These are phyloP conservation scores for Gamarada debralockiae DNA, from an alignment of 495 filamentous ascomycete genomes.

Conservation along the genomic window DNA sequence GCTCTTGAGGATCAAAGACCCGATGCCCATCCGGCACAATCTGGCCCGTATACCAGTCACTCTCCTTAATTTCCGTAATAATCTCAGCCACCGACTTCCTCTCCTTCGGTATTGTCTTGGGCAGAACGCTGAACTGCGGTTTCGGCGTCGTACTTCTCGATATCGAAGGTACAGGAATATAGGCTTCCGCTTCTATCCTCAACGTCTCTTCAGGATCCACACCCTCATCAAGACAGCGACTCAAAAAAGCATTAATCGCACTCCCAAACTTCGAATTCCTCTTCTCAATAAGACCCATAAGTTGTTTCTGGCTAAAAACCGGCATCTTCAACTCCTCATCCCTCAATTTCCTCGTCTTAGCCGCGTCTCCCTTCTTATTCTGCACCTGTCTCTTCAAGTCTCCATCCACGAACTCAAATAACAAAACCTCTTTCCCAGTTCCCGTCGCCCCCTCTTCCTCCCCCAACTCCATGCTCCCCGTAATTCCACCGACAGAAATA, in stretches of 20 bases:
- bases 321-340: slow-evolving; percentile 91
- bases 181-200: slow-evolving; percentile 36
- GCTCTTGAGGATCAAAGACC: slow-evolving; percentile 82
- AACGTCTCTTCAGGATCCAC: slow-evolving; percentile 67
- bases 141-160: slow-evolving; percentile 22
- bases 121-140: slow-evolving; percentile 38
- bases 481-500: slow-evolving; percentile 44
- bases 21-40: slow-evolving; percentile 94
- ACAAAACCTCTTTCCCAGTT: slow-evolving; percentile 57
- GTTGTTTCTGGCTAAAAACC: slow-evolving; percentile 87
- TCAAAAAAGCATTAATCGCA: slow-evolving; percentile 74
- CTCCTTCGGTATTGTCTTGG: slow-evolving; percentile 73
- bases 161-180: slow-evolving; percentile 25
- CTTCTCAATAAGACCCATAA: slow-evolving; percentile 88
- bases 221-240: slow-evolving; percentile 60
- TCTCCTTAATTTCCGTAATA: slow-evolving; percentile 73
- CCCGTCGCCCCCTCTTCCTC: slow-evolving; percentile 30
- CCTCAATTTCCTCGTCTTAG: slow-evolving; percentile 55
- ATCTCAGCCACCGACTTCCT: slow-evolving; percentile 82
- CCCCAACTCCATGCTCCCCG: slow-evolving; percentile 34
- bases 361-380: slow-evolving; percentile 63
- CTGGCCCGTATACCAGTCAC: slow-evolving; percentile 85
- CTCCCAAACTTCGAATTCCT: slow-evolving; percentile 80
- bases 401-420: slow-evolving; percentile 91
- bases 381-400: slow-evolving; percentile 80